These are phyloP conservation scores for Coniella vitis DNA, from an alignment of 2,329 filamentous ascomycete genomes.

Conservation along the genomic window DNA sequence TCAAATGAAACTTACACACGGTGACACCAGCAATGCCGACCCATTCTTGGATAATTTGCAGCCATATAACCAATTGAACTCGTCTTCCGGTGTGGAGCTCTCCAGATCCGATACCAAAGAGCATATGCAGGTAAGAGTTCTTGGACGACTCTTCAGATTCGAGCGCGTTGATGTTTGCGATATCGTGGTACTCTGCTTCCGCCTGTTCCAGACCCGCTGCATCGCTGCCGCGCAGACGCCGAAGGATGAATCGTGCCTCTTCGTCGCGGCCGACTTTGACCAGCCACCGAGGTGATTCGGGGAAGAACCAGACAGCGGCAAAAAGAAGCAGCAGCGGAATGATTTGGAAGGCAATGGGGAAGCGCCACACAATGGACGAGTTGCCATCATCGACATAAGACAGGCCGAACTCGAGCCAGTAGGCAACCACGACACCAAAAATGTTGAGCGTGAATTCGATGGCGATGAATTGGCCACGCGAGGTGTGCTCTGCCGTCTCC, in stretches of 20 bases:
- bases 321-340: slow-evolving; percentile 16
- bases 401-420: slow-evolving; percentile 27
- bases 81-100: slow-evolving; percentile 61
- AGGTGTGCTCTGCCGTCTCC: slow-evolving; percentile 61
- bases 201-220: slow-evolving; percentile 4
- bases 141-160: slow-evolving; percentile 53
- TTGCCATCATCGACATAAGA: slow-evolving; percentile 22
- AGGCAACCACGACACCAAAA: slow-evolving; percentile 26
- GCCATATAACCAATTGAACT: slow-evolving; percentile 64
- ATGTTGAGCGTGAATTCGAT: slow-evolving; percentile 55
- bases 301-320: slow-evolving; percentile 13
- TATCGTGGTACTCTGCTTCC: slow-evolving; percentile 45
- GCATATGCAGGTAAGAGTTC: slow-evolving; percentile 58
- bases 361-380: slow-evolving; percentile 3
- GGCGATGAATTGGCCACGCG: slow-evolving; percentile 61
- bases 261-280: slow-evolving; percentile 15
- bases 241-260: slow-evolving; percentile 8
- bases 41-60: slow-evolving; percentile 67
- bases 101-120: slow-evolving; percentile 58
- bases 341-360: slow-evolving; percentile 14
- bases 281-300: slow-evolving; percentile 16
- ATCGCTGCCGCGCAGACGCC: slow-evolving; percentile 7
- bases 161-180: slow-evolving; percentile 53
- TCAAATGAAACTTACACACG: slow-evolving; percentile 30
- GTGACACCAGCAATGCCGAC: slow-evolving; percentile 64